Percentiles rank a stretch among this genome's conserved stretches.
Evolutionary conservation across 305 asterid genomes (phyloP).

Genomic region (Fraxinus sp.): DNA sequence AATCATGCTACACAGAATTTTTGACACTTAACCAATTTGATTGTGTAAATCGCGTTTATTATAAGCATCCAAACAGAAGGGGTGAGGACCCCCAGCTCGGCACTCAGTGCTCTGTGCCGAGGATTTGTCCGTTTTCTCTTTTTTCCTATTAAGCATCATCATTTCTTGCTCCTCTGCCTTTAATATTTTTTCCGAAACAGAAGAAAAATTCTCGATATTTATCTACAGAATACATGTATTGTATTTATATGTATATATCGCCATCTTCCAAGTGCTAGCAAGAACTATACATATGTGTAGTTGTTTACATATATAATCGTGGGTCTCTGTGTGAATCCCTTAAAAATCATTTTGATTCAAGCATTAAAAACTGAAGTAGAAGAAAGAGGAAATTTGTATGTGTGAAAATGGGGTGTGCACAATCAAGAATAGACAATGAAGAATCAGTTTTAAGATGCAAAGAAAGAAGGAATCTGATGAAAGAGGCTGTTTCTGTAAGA

Average conservation of each 20-base stretch:
- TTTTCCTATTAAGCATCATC: constrained; percentile 31
- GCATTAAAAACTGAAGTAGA: background rate
- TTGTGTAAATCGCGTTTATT: no score
- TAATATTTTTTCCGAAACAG: constrained; percentile 16
- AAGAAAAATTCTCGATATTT: background rate
- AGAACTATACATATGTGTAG: constrained; percentile 6
- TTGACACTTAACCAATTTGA: no score
- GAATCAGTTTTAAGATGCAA: constrained; percentile 92
- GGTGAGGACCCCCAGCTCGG: background rate
- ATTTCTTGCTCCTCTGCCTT: background rate
- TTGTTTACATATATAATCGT: background rate
- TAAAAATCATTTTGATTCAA: background rate
- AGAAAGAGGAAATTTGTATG: background rate
- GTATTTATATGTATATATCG: background rate
- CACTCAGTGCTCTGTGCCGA: constrained; percentile 27
- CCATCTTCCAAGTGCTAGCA: constrained; percentile 14
- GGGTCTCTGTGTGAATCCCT: background rate
- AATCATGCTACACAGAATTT: no score
- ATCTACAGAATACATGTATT: constrained; percentile 7
- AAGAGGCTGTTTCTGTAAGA: constrained; percentile 73
- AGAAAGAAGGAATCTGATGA: constrained; percentile 84
- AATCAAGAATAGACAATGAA: constrained; percentile 87
- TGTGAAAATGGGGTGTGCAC: constrained; percentile 80
- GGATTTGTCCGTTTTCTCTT: constrained; percentile 39
- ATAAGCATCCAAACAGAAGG: background rate